Evolutionary conservation across 2,329 filamentous ascomycete species (phyloP), one percentile per base, ranked within the genome.

Genomic region (Fusarium abutilonis): DNA sequence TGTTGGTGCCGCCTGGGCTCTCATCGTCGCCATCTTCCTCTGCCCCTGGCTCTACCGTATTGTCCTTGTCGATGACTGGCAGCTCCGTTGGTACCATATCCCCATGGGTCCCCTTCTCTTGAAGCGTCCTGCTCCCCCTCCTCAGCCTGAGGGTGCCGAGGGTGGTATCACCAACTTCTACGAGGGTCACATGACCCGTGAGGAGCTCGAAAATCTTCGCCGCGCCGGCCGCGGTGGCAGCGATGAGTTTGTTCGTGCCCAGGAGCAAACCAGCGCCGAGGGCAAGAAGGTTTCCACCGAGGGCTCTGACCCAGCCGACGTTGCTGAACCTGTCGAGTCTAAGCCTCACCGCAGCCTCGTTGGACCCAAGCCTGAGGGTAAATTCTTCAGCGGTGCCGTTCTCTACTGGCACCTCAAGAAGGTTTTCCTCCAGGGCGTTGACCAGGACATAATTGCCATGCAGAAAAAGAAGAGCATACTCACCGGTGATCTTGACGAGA

Each of bases 121-220:
- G 32, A 73, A 71, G 19, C 79, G 80, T 8, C 74, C 73, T 2
- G 70, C 76, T 1, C 74, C 76, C 0, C 77, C 79, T 4, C 70
- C 76, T 62, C 90, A 93, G 79, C 89, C 86, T 15, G 85, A 92
- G 76, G 89, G 89, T 8, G 75, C 86, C 8, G 89, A 89, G 4
- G 75, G 75, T 45, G 76, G 72, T 8, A 76, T 86, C 34, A 77
- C 79, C 52, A 77, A 86, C 69, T 86, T 83, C 70, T 87, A 87
- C 71, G 78, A 76, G 44, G 85, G 84, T 2, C 83, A 85, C 46
- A 69, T 83, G 10, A 86, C 83, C 13, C 76, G 74, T 3, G 83
- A 84, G 6, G 76, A 86, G 67, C 79, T 86, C 6, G 75, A 78
- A 0, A 74, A 77, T 1, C 74, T 72, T 3, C 70, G 73, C 4